These are phyloP conservation scores for Zymoseptoria tritici DNA, from an alignment of 2,329 filamentous ascomycete species.

Conservation along the genomic window DNA sequence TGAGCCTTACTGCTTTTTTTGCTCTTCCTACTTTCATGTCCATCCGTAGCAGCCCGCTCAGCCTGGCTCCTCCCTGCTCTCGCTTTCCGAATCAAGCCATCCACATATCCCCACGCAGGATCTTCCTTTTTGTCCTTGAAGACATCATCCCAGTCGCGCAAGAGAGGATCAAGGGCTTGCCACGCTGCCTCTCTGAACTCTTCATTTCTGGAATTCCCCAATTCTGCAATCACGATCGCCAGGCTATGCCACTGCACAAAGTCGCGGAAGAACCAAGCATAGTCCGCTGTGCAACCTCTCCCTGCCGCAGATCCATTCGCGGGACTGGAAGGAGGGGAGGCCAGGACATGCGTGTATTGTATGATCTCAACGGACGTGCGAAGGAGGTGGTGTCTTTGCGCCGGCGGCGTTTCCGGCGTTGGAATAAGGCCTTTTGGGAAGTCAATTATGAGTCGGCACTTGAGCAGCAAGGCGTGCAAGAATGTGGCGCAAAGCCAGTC, in stretches of 20 bases:
- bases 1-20: background rate
- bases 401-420: constrained; percentile 13
- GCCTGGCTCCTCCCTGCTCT: constrained; percentile 9
- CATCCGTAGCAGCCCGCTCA: background rate
- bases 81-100: constrained; percentile 20
- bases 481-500: constrained; percentile 22
- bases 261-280: constrained; percentile 22
- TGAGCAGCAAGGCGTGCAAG: constrained; percentile 20
- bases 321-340: background rate
- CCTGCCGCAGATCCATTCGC: background rate
- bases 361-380: constrained; percentile 22
- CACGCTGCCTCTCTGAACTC: constrained; percentile 20
- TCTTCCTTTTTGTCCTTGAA: constrained; percentile 19
- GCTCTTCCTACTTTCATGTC: background rate
- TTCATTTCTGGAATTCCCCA: constrained; percentile 18
- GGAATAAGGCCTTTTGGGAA: constrained; percentile 18
- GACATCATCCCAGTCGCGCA: constrained; percentile 21
- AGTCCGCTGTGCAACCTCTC: constrained; percentile 13
- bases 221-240: constrained; percentile 23
- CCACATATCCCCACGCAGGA: constrained; percentile 25
- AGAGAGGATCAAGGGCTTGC: constrained; percentile 21
- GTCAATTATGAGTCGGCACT: constrained; percentile 22
- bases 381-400: constrained; percentile 17
- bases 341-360: constrained; percentile 14
- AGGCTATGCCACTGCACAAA: constrained; percentile 26